Percentiles rank a stretch among this genome's conserved stretches.
These are phyloP conservation scores for Biscutella laevigata DNA, from an alignment of 441 rosid genomes.

Conservation along the genomic window DNA sequence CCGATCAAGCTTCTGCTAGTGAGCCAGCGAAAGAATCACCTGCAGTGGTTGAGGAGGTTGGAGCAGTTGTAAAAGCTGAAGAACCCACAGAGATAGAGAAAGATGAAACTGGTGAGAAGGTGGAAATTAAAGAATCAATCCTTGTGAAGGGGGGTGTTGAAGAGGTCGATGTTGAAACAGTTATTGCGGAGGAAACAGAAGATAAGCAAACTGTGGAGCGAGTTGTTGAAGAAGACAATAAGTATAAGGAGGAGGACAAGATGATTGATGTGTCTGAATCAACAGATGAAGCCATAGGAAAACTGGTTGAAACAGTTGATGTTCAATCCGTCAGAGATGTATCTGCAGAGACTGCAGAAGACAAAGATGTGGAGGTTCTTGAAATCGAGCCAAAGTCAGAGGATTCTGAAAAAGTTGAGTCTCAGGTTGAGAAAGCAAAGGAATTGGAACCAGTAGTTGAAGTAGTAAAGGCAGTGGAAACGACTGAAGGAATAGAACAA, in stretches of 20 bases:
- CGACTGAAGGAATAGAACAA: conserved; percentile 11
- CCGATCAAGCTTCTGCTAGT: conserved; percentile 3
- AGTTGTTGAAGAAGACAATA: conserved; percentile 10
- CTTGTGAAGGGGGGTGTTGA: conserved; percentile 9
- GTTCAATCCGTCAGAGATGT: conserved; percentile 10
- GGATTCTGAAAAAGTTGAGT: conserved; percentile 14
- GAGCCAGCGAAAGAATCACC: conserved; percentile 18
- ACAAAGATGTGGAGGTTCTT: conserved; percentile 16
- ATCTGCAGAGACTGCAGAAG: conserved; percentile 17
- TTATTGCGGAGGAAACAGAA: conserved; percentile 7
- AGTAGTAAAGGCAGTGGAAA: conserved; percentile 14
- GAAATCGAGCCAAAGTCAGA: conserved; percentile 18
- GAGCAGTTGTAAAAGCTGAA: conserved; percentile 19
- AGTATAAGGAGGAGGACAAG: conserved; percentile 20
- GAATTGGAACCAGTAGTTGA: conserved; percentile 15
- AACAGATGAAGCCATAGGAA: conserved; percentile 8
- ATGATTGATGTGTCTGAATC: conserved; percentile 18
- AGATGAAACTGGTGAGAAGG: conserved; percentile 19
- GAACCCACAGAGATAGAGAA: conserved; percentile 11
- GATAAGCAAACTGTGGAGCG: conserved; percentile 14
- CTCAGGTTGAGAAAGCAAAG: conserved; percentile 15
- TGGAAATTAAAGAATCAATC: conserved; percentile 6
- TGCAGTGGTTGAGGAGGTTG: conserved; percentile 12
- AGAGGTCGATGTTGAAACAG: conserved; percentile 1
- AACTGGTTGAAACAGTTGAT: conserved; percentile 25